Evolutionary conservation across 2,329 filamentous ascomycete species (phyloP).

Genomic region (Colletotrichum sp.): DNA sequence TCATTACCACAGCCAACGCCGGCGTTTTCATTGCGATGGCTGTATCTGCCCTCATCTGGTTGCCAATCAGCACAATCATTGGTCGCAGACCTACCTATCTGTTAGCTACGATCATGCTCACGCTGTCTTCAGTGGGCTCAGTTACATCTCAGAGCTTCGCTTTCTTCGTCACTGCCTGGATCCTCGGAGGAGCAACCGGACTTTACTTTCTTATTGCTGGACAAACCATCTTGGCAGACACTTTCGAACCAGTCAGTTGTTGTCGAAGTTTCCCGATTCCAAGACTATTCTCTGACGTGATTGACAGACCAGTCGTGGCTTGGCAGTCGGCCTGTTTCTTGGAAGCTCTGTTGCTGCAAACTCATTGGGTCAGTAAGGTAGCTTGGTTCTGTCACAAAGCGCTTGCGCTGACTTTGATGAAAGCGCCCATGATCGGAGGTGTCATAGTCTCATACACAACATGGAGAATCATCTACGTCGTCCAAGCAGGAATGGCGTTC

Average conservation of each 20-base stretch:
- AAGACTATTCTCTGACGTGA: not conserved
- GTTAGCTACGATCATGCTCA: not conserved
- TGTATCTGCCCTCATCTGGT: conserved; percentile 72
- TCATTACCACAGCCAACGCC: conserved; percentile 78
- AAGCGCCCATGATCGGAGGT: not conserved
- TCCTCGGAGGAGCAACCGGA: not conserved
- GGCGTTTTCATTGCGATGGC: conserved; percentile 78
- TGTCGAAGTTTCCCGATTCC: accelerated
- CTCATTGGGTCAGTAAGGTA: not conserved
- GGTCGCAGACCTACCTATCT: not conserved
- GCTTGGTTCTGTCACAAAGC: too few relatives aligned
- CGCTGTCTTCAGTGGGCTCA: not conserved
- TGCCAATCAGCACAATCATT: conserved; percentile 62
- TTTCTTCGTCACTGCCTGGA: not conserved
- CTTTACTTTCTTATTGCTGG: not conserved
- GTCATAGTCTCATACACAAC: not conserved
- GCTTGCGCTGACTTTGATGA: not conserved
- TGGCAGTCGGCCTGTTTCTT: not conserved
- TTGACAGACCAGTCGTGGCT: not conserved
- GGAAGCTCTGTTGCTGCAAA: not conserved
- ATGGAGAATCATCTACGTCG: not conserved
- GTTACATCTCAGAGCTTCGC: not conserved
- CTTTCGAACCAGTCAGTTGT: not conserved
- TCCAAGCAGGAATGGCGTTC: not conserved
- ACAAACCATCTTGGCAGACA: not conserved